Evolutionary conservation across 2,329 filamentous ascomycete genomes (phyloP).

Genomic region (Coniochaeta hoffmannii): DNA sequence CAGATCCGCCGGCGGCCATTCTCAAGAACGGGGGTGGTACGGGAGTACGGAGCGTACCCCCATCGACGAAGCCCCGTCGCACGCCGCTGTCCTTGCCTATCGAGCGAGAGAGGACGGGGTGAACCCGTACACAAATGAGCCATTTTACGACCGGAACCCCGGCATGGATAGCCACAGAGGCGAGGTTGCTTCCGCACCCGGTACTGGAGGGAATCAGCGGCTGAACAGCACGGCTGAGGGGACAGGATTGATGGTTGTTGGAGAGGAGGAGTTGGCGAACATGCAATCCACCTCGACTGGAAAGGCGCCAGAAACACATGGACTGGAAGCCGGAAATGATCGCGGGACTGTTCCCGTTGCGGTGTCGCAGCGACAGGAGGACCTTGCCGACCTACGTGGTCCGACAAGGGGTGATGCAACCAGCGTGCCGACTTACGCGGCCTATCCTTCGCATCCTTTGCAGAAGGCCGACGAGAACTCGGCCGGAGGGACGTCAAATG

Average conservation of each 20-base stretch:
- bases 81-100: constrained; percentile 41
- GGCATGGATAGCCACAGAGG: not conserved
- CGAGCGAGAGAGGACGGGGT: constrained; percentile 47
- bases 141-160: constrained; percentile 16
- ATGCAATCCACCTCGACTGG: not conserved
- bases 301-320: not conserved
- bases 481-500: not conserved
- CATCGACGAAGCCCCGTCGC: constrained; percentile 41
- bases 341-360: not conserved
- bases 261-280: not conserved
- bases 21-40: constrained; percentile 22
- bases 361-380: not conserved
- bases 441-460: not conserved
- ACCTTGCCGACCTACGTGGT: not conserved
- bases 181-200: not conserved
- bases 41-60: constrained; percentile 36
- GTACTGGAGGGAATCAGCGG: not conserved
- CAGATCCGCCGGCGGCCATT: constrained; percentile 5
- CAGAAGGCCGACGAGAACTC: not conserved
- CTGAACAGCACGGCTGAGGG: not conserved
- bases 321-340: not conserved
- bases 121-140: constrained; percentile 48
- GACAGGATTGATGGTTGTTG: constrained; percentile 1
- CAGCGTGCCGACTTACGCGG: not conserved
- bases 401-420: not conserved